phyloP scores from a whole-genome alignment of 2,329 filamentous ascomycete genomes.

The Dactylellina drechsleri region DNA sequence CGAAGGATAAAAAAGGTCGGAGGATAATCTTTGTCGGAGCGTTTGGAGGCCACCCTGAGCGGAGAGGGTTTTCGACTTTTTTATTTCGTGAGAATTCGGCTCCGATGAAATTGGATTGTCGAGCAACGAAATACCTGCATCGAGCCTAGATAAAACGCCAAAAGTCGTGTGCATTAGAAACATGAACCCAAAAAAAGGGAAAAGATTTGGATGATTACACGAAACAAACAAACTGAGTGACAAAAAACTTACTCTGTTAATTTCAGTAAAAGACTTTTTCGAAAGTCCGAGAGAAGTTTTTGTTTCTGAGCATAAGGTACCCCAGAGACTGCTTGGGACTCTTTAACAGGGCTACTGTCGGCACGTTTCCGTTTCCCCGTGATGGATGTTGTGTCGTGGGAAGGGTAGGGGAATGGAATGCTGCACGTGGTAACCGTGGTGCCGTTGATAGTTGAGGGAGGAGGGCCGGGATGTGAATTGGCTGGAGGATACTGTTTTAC shows the following conservation, averaged over 20 bases:
- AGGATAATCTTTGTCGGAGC: slow-evolving; percentile 38
- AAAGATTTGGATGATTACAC: neutral
- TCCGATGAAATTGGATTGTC: slow-evolving; percentile 37
- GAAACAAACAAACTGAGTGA: too few relatives aligned
- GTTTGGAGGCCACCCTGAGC: slow-evolving; percentile 28
- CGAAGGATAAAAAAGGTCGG: slow-evolving; percentile 43
- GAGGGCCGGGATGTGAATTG: slow-evolving; percentile 9
- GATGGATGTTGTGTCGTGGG: slow-evolving; percentile 46
- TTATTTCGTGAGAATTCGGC: slow-evolving; percentile 32
- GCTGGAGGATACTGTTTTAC: slow-evolving; percentile 4
- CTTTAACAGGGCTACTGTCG: slow-evolving; percentile 50
- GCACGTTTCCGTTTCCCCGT: slow-evolving; percentile 50
- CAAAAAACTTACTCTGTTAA: slow-evolving; percentile 29
- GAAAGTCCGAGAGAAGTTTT: slow-evolving; percentile 35
- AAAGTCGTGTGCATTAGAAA: too few relatives aligned
- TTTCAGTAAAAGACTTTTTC: slow-evolving; percentile 16
- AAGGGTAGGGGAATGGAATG: slow-evolving; percentile 15
- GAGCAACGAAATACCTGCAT: slow-evolving; percentile 36
- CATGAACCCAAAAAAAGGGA: too few relatives aligned
- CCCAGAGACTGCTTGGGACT: slow-evolving; percentile 13
- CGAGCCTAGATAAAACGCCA: slow-evolving; percentile 15
- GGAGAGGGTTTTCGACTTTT: slow-evolving; percentile 40
- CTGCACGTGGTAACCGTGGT: neutral
- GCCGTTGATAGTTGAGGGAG: slow-evolving; percentile 21
- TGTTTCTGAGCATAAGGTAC: slow-evolving; percentile 38